Conservation (phyloP, 208 protist species). For the Tritrichomonas musculus region DNA sequence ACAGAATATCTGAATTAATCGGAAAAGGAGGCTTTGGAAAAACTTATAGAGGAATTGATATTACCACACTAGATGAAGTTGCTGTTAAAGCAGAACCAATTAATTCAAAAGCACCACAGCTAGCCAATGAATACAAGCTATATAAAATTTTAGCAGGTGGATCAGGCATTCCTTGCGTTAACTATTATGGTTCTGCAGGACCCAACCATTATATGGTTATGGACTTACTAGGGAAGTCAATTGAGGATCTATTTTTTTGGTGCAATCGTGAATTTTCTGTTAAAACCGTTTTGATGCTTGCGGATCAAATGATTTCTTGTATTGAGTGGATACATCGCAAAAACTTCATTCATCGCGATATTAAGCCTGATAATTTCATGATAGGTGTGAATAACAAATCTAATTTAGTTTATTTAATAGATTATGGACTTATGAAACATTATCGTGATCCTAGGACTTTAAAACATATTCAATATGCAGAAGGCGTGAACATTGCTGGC, state of each 20-base stretch:
- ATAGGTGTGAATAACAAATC: slow-evolving; percentile 43
- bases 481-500: slow-evolving; percentile 94
- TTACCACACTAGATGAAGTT: no score
- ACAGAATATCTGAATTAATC: no score
- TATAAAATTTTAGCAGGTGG: slow-evolving; percentile 69
- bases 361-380: slow-evolving; percentile 5
- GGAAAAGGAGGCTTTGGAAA: no score
- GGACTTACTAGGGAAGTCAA: slow-evolving; percentile 84
- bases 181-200: slow-evolving; percentile 81
- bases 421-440: slow-evolving; percentile 85
- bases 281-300: slow-evolving; percentile 94
- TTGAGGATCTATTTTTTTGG: slow-evolving; percentile 91
- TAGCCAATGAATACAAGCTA: slow-evolving; percentile 90
- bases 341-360: slow-evolving; percentile 20
- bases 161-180: slow-evolving; percentile 81
- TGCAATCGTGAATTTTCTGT: slow-evolving; percentile 77
- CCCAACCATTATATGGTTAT: slow-evolving; percentile 97
- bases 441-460: slow-evolving; percentile 92
- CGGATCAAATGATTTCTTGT: slow-evolving; percentile 80
- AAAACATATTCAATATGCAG: slow-evolving; percentile 95
- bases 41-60: no score
- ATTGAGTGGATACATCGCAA: not conserved
- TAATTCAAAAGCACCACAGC: slow-evolving; percentile 79
- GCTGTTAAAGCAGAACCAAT: slow-evolving; percentile 48
- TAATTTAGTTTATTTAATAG: slow-evolving; percentile 51